Base-by-base conservation (phyloP, 495 filamentous ascomycete species). In the Hyaloscypha variabilis region DNA sequence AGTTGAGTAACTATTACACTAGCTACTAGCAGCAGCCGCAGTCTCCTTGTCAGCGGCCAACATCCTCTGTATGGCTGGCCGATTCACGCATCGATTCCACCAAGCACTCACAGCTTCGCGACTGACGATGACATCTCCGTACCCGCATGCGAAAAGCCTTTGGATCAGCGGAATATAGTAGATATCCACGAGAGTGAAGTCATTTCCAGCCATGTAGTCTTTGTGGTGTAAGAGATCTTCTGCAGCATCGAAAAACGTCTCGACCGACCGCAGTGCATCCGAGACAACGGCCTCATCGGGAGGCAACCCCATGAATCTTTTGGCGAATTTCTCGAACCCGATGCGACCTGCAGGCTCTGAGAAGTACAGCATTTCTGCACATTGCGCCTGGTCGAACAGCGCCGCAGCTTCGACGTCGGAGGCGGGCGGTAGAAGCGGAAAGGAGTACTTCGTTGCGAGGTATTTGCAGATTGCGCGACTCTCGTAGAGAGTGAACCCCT, bases 381-480 rank as follows among this genome's bases (percentile, higher is more conserved):
- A 69, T 68, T 78, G 73, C 62, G 77, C 78, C 68, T 80, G 76
- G 61, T 80, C 77, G 67, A 80, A 78, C 60, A 77, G 71, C 62
- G 78, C 78, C 50, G 64, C 56, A 64, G 76, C 76, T 69, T 80
- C 72, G 71, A 77, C 51, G 71, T 78, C 77, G 21, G 75, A 74
- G 64, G 68, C 68, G n/a, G 73, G 52, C 57, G 77, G 77, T 57
- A 79, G 67, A 67, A 78, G 74, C 63, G 73, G 64, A 67, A 70
- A 67, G 60, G 59, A 67, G 76, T 78, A 78, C 66, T 77, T 78
- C 31, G 52, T 73, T 60, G 77, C 74, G 72, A 80, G 77, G 72
- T 79, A 78, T 70, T 75, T 77, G 75, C 77, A 80, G 73, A 80
- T 78, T 62, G 77, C 75, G 59, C 77, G 78, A 69, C 76, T 78